phyloP scores from a whole-genome alignment of 2,329 filamentous ascomycete species.

The Cladosporium phlei region DNA sequence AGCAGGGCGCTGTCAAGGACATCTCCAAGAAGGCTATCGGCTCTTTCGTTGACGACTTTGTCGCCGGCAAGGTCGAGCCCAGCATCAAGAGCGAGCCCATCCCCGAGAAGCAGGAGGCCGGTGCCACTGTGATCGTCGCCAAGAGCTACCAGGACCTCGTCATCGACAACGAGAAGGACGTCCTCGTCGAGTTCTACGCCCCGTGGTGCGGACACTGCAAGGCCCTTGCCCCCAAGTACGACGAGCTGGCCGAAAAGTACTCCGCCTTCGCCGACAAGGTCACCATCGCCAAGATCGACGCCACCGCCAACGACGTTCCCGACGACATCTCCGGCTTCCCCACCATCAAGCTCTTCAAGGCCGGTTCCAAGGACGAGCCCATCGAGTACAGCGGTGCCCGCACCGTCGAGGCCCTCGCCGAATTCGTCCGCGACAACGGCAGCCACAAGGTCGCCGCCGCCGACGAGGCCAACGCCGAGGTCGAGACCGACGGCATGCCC shows the following conservation, averaged over 20 bases:
- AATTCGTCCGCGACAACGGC: slow-evolving; percentile 93
- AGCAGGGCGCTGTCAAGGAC: slow-evolving; percentile 67
- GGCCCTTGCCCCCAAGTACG: slow-evolving; percentile 63
- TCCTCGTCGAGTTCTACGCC: slow-evolving; percentile 96
- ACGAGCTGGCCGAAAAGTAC: slow-evolving; percentile 58
- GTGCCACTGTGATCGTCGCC: slow-evolving; percentile 83
- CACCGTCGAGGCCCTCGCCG: slow-evolving; percentile 83
- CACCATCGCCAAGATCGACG: slow-evolving; percentile 84
- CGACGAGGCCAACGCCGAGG: slow-evolving; percentile 43
- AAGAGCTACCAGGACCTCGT: slow-evolving; percentile 91
- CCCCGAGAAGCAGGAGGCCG: slow-evolving; percentile 85
- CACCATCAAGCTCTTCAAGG: slow-evolving; percentile 96
- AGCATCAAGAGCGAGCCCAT: slow-evolving; percentile 98
- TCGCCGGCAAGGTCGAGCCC: slow-evolving; percentile 81
- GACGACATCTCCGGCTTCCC: slow-evolving; percentile 97
- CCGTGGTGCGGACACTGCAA: slow-evolving; percentile 74
- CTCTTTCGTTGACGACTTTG: slow-evolving; percentile 80
- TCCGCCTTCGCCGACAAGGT: slow-evolving; percentile 52
- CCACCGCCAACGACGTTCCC: slow-evolving; percentile 91
- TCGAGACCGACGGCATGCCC: slow-evolving; percentile 44
- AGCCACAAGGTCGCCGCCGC: slow-evolving; percentile 73
- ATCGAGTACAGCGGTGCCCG: slow-evolving; percentile 84
- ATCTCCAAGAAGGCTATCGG: slow-evolving; percentile 69
- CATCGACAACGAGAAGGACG: slow-evolving; percentile 91
- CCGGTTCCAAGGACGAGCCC: slow-evolving; percentile 78